phyloP scores from a whole-genome alignment of 805 yeast species.

The Yamadazyma sp. region DNA sequence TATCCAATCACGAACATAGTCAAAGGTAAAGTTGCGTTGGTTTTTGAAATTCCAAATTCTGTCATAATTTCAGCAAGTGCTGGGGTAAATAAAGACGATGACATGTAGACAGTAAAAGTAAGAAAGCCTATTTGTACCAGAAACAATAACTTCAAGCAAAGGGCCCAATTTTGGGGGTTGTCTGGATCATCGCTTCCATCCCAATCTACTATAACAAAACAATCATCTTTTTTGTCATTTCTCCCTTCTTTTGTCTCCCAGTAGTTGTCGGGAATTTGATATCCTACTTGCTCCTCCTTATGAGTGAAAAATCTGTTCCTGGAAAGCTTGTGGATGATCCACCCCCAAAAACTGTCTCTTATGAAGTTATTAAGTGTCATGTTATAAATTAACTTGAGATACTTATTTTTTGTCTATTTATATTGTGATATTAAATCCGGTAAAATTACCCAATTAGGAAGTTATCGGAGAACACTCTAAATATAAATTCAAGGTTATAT shows the following conservation, averaged over 20 bases:
- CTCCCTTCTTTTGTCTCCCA: constrained; percentile 6
- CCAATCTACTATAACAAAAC: constrained; percentile 20
- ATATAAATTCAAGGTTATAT: too few species aligned
- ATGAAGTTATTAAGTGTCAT: too few species aligned
- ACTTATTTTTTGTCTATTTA: too few species aligned
- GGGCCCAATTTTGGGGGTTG: constrained; percentile 59
- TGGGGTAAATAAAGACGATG: constrained; percentile 57
- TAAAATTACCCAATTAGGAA: too few species aligned
- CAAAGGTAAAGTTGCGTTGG: constrained; percentile 51
- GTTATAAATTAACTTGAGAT: not conserved
- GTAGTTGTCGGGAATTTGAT: constrained; percentile 24
- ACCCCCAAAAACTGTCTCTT: constrained; percentile 4
- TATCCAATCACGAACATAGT: constrained; percentile 60
- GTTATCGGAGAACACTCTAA: too few species aligned
- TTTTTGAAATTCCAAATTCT: constrained; percentile 44
- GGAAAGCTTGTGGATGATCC: constrained; percentile 3
- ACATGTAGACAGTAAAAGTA: constrained; percentile 50
- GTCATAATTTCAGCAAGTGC: constrained; percentile 45
- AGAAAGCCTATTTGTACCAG: constrained; percentile 21
- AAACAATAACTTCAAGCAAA: constrained; percentile 36
- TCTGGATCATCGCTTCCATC: constrained; percentile 52
- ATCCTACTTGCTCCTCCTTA: constrained; percentile 4
- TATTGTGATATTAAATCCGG: too few species aligned
- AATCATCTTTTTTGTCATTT: too few species aligned
- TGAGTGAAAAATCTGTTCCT: constrained; percentile 1